Evolutionary conservation across 202 grass and related monocot genomes (phyloP), one percentile per base, ranked within the genome.

Genomic region (Zizania palustris): DNA sequence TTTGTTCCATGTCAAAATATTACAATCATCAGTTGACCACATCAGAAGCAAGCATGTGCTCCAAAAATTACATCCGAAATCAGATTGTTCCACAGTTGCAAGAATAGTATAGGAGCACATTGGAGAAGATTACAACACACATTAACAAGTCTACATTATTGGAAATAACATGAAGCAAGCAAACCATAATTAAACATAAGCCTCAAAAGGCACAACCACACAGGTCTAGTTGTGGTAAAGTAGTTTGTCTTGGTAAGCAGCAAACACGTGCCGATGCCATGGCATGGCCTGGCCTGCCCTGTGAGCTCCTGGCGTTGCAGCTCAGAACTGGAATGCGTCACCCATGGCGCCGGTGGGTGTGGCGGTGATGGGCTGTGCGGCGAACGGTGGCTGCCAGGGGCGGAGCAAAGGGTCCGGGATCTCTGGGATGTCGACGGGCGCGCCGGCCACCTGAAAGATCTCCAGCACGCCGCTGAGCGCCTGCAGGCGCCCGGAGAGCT

Each of bases 331-430:
- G 78, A 89, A 85, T 0, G 67, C 65, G 53, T 89, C 86, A 0
- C 54, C 37, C n/a, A 71, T 50, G 67, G 66, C 56, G 2, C 57
- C 68, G 2, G 68, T 19, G 1, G 84, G 15, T 2, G 76, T 45
- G 3, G 78, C 36, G 3, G 69, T 66, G 74, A 88, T 76, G 56
- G 82, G 85, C 73, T 87, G 85, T 5, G 72, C 22, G 5, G 82
- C 67, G 64, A 74, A 88, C 2, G 81, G 82, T 0, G 85, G 66
- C 82, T 88, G 85, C 89, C 89, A 88, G 0, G 89, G 85, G 62
- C 79, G 77, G 74, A 91, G 85, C 68, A 91, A 44, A 15, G 89
- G 82, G 82, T 88, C 85, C 0, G 85, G 74, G 21, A 91, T 85
- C 67, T 88, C 85, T 1, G 85, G 89, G 46, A 91, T 85, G 45